Conservation (phyloP, 148 eudicot species). For the Chenopodium album region DNA sequence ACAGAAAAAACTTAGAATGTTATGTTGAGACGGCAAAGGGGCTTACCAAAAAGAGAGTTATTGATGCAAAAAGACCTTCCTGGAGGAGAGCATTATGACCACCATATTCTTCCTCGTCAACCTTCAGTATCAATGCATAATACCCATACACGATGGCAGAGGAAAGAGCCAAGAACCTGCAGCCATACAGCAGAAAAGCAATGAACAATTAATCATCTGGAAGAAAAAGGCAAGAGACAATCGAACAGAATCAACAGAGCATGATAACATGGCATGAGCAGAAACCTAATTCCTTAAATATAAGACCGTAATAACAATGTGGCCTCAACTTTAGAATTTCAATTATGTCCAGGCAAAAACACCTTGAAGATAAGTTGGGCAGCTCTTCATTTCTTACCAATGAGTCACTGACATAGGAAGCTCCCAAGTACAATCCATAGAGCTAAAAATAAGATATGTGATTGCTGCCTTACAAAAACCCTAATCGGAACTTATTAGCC, state of each 20-base stretch:
- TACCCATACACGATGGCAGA: slow-evolving; percentile 81
- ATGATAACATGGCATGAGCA: background rate
- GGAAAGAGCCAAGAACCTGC: slow-evolving; percentile 73
- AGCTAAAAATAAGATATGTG: background rate
- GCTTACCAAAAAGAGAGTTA: slow-evolving; percentile 84
- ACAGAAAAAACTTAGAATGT: background rate
- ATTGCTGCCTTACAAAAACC: background rate
- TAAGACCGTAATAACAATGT: background rate
- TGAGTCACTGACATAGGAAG: background rate
- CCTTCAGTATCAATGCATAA: slow-evolving; percentile 71
- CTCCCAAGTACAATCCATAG: background rate
- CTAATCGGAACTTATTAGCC: background rate
- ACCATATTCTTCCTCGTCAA: slow-evolving; percentile 95
- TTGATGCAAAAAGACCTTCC: slow-evolving; percentile 93
- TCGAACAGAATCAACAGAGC: background rate
- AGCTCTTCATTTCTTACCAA: background rate
- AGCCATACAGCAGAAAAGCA: slow-evolving; percentile 6
- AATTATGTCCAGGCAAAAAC: background rate
- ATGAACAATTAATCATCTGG: background rate
- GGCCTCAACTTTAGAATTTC: background rate
- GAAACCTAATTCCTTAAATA: background rate
- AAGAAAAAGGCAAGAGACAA: too few species aligned
- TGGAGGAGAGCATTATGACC: slow-evolving; percentile 98
- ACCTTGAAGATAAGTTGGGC: background rate
- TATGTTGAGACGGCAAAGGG: slow-evolving; percentile 9